These are phyloP conservation scores for Cryphonectria radicalis DNA, from an alignment of 2,329 filamentous ascomycete genomes.

Conservation along the genomic window DNA sequence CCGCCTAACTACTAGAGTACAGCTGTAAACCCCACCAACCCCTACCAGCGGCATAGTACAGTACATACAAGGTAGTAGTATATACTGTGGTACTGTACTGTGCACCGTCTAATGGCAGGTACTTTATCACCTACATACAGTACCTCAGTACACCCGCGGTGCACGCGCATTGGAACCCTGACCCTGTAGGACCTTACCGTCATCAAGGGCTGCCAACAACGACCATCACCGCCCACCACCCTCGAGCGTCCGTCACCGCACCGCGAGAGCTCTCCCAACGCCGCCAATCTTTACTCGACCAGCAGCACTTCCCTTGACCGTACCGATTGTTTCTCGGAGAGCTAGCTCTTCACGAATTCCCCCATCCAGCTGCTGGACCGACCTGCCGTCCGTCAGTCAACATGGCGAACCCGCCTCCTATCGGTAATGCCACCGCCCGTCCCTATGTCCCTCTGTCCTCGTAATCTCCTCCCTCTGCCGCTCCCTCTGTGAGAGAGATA, in stretches of 20 bases:
- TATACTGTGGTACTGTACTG: background rate
- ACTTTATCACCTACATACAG: background rate
- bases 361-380: constrained; percentile 33
- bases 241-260: constrained; percentile 3
- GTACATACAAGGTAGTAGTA: background rate
- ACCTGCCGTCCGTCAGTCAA: constrained; percentile 39
- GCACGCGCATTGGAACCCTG: background rate
- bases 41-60: background rate
- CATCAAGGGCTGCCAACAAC: constrained; percentile 21
- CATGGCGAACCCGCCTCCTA: constrained; percentile 59
- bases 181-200: constrained; percentile 10
- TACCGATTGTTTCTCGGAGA: background rate
- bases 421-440: constrained; percentile 50
- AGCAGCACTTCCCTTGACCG: background rate
- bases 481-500: background rate
- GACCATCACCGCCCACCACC: constrained; percentile 9
- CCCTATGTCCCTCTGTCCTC: background rate
- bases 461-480: constrained; percentile 29
- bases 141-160: background rate
- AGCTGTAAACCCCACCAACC: background rate
- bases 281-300: background rate
- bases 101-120: background rate
- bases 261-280: background rate
- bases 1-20: background rate
- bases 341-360: background rate